These are phyloP conservation scores for Cryphonectria parasitica DNA, from an alignment of 2,329 filamentous ascomycete genomes.

Conservation along the genomic window DNA sequence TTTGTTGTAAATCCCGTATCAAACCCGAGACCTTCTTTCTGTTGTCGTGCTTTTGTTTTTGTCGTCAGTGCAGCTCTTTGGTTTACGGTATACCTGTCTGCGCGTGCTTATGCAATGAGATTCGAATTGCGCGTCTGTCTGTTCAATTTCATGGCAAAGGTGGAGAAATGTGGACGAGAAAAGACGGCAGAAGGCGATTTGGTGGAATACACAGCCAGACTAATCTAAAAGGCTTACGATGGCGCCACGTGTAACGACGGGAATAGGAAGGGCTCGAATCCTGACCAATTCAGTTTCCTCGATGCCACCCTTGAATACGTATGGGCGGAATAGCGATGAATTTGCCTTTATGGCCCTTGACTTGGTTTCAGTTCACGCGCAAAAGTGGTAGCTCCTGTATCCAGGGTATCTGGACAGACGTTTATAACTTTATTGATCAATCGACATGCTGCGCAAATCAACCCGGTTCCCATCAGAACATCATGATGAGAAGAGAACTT, in stretches of 20 bases:
- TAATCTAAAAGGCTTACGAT: background rate
- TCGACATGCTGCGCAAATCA: background rate
- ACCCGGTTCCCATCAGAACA: background rate
- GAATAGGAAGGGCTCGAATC: background rate
- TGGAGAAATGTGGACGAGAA: background rate
- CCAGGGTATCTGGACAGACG: background rate
- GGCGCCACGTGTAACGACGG: background rate
- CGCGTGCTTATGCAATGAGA: slow-evolving; percentile 19
- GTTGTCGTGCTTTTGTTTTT: slow-evolving; percentile 1
- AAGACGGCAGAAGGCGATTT: background rate
- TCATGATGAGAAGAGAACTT: background rate
- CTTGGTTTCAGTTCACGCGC: background rate
- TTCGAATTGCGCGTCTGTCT: slow-evolving; percentile 1
- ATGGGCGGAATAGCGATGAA: background rate
- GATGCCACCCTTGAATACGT: background rate
- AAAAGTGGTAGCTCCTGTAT: background rate
- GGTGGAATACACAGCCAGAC: background rate
- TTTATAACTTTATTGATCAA: background rate
- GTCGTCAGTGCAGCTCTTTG: background rate
- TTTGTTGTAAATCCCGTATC: background rate
- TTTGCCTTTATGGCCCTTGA: background rate
- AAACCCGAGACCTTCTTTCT: slow-evolving; percentile 3
- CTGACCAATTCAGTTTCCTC: background rate
- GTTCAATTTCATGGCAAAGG: background rate
- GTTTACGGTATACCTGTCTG: slow-evolving; percentile 21